Percentiles rank a stretch among this genome's conserved stretches.
Evolutionary conservation across 441 rosid genomes (phyloP).

Genomic region (Erodium trifolium): DNA sequence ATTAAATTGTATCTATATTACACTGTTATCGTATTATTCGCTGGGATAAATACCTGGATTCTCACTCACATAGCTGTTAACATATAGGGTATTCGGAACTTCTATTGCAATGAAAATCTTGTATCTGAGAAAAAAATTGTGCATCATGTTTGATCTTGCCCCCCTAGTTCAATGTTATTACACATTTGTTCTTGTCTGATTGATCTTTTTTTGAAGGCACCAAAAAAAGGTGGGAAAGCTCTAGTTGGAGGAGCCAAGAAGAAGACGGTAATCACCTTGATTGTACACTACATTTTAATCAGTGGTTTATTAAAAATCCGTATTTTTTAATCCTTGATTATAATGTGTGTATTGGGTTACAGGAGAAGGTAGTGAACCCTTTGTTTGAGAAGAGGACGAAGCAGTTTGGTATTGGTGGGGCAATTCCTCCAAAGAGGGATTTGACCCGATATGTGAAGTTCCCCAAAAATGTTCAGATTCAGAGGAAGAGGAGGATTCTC

Average conservation of each 20-base stretch:
- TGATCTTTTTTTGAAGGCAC: conserved; percentile 14
- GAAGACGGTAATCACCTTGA: conserved; percentile 11
- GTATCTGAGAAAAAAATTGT: too few relatives aligned
- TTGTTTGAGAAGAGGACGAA: conserved; percentile 76
- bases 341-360: neutral
- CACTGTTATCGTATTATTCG: neutral
- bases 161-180: too few relatives aligned
- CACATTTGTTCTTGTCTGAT: too few relatives aligned
- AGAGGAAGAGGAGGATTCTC: conserved; percentile 80
- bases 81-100: too few relatives aligned
- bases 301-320: too few relatives aligned
- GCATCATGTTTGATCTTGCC: neutral
- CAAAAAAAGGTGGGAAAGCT: conserved; percentile 14
- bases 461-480: conserved; percentile 76
- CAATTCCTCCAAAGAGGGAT: conserved; percentile 78
- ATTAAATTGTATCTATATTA: too few relatives aligned
- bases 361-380: conserved; percentile 82
- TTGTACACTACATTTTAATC: too few relatives aligned
- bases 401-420: conserved; percentile 91
- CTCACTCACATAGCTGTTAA: too few relatives aligned
- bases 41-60: too few relatives aligned
- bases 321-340: neutral
- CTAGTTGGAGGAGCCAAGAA: conserved; percentile 12
- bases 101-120: too few relatives aligned
- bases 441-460: conserved; percentile 67